Evolutionary conservation across 192 early-diverging fungal species (phyloP).

Genomic region (Thamnidium elegans): DNA sequence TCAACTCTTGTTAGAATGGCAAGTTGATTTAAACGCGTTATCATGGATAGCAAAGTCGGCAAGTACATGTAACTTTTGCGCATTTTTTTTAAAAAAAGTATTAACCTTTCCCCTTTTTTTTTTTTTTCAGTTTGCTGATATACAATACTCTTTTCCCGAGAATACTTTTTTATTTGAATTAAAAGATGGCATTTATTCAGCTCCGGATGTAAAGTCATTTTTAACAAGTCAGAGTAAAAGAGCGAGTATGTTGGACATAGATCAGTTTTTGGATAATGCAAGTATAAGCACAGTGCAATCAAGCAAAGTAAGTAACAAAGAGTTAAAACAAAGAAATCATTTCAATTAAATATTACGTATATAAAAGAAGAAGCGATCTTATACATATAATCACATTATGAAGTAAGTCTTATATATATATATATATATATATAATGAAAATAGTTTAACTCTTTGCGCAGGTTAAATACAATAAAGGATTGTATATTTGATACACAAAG

Average conservation of each 20-base stretch:
- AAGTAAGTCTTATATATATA: conserved; percentile 20
- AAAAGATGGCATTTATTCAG: conserved; percentile 47
- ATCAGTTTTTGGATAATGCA: background rate
- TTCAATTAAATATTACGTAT: background rate
- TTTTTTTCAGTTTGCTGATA: background rate
- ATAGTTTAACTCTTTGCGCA: no score
- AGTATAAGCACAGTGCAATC: conserved; percentile 6
- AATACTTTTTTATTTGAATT: conserved; percentile 48
- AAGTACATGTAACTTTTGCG: conserved; percentile 15
- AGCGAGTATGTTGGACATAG: conserved; percentile 1
- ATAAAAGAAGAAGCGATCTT: conserved; percentile 46
- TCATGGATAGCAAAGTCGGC: conserved; percentile 43
- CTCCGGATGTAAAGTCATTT: conserved; percentile 37
- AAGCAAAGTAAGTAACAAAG: background rate
- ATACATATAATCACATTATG: conserved; percentile 51
- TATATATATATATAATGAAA: background rate
- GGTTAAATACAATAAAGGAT: conserved; percentile 34
- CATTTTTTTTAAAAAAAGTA: no score
- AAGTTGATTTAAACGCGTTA: conserved; percentile 42
- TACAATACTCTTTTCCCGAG: conserved; percentile 28
- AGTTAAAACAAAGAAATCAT: background rate
- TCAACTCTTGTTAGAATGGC: conserved; percentile 45
- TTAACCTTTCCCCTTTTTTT: no score
- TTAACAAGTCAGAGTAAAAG: conserved; percentile 20
- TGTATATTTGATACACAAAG: conserved; percentile 35